These are phyloP conservation scores for Cichorium intybus DNA, from an alignment of 140 eudicot genomes.

Conservation along the genomic window DNA sequence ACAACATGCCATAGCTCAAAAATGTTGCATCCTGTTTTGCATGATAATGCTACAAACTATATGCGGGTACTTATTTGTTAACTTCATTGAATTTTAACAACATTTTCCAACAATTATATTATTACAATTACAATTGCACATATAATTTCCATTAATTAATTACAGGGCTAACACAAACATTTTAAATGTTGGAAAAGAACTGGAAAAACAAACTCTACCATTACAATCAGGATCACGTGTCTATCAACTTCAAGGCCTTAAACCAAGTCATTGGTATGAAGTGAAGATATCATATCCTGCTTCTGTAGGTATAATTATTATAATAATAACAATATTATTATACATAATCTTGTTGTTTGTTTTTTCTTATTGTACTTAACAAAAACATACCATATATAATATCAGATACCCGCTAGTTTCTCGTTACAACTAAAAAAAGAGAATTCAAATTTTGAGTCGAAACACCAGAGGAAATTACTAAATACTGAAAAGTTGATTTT, in stretches of 20 bases:
- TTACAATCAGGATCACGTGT: constrained; percentile 45
- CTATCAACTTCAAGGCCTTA: constrained; percentile 69
- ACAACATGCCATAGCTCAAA: constrained; percentile 12
- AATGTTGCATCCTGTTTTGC: constrained; percentile 29
- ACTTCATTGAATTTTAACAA: not conserved
- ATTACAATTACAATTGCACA: not conserved
- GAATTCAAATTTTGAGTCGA: constrained; percentile 31
- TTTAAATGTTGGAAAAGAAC: constrained; percentile 68
- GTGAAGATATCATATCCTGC: constrained; percentile 99
- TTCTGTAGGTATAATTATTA: constrained; percentile 66
- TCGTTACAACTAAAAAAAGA: constrained; percentile 55
- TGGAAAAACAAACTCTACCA: constrained; percentile 56
- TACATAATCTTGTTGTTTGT: not conserved
- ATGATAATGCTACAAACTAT: constrained; percentile 26
- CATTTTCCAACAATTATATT: not conserved
- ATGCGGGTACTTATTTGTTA: constrained; percentile 21
- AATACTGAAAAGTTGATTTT: constrained; percentile 89
- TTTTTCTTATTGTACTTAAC: not conserved
- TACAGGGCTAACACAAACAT: constrained; percentile 43
- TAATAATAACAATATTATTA: not conserved
- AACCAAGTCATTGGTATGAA: constrained; percentile 72
- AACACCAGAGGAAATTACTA: constrained; percentile 64
- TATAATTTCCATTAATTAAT: not conserved
- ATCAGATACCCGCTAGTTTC: constrained; percentile 85
- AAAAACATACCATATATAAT: not conserved